phyloP scores from a whole-genome alignment of 148 eudicot species.

The Vaccinium myrtillus region DNA sequence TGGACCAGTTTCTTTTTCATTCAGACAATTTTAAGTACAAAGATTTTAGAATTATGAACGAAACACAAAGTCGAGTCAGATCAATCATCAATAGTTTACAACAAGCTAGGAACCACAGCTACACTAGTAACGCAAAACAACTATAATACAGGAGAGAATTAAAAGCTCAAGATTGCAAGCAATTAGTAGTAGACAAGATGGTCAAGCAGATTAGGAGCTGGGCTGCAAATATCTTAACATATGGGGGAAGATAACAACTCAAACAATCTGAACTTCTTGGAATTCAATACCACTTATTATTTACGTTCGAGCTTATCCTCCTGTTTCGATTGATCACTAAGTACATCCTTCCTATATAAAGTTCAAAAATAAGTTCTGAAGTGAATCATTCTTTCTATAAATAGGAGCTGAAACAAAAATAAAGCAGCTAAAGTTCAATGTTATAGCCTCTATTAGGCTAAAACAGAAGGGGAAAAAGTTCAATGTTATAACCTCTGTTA shows the following conservation, averaged over 20 bases:
- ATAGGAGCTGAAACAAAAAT: not conserved
- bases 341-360: not conserved
- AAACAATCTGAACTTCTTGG: not conserved
- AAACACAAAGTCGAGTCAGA: not conserved
- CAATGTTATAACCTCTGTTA: not conserved
- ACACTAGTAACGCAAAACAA: not conserved
- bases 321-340: not conserved
- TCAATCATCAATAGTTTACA: not conserved
- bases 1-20: not conserved
- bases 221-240: not conserved
- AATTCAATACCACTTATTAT: not conserved
- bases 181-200: not conserved
- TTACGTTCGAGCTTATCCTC: not conserved
- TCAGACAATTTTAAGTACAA: not conserved
- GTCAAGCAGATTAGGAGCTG: not conserved
- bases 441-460: not conserved
- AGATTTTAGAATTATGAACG: not conserved
- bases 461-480: not conserved
- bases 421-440: slow-evolving; percentile 7
- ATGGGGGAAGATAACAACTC: not conserved
- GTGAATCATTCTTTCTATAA: not conserved
- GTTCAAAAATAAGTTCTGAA: not conserved
- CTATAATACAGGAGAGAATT: not conserved
- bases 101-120: not conserved
- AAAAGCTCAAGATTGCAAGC: slow-evolving; percentile 6